Base-by-base conservation (phyloP, 345 rosid genomes). In the Geranium brycei region DNA sequence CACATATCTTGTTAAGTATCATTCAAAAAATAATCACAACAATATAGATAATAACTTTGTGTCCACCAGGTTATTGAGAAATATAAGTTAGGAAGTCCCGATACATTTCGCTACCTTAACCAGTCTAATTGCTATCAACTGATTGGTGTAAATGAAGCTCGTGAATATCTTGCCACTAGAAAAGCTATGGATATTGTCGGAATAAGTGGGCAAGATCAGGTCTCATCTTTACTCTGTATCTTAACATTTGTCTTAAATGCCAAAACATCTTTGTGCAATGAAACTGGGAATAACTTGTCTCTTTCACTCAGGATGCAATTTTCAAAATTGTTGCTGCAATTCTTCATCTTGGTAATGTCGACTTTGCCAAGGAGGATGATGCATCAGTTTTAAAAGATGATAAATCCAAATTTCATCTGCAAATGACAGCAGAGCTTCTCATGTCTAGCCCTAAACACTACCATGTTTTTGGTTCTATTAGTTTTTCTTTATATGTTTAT, bases 131-230 rank as follows among this genome's bases (percentile, higher is more conserved):
- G 96, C 78, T 91, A 83, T 69, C 67, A 85, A 69, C 80, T 91
- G 69, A 87, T 72, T 72, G 95, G 85, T 62, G 81, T 80, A 32
- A 80, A 72, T 79, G 98, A 91, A 74, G 85, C 90, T 62, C 77
- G 75, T 12, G 86, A 83, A 40, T 91, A 88, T 77, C 83, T 83
- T 63, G 79, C 84, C 70, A 87, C 95, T 8, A 87, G 95, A 77
- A 85, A 79, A 75, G 96, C 98, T 59, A 91, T 91, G 98, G 83
- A 79, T 64, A 75, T 91, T 69, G 87, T 91, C 38, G 98, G 98
- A 72, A 89, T 91, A 66, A 84, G 74, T 60, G 72, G 73, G 79
- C 68, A 69, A 8, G 92, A 91, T 69, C 98, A 89, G 97, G 97
- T 91, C 47, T 71, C 35, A 13, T 66, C 1, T 68, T 7, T 31